Evolutionary conservation across 495 filamentous ascomycete genomes (phyloP), one percentile per base, ranked within the genome.

Genomic region (Penicillium bovifimosum): DNA sequence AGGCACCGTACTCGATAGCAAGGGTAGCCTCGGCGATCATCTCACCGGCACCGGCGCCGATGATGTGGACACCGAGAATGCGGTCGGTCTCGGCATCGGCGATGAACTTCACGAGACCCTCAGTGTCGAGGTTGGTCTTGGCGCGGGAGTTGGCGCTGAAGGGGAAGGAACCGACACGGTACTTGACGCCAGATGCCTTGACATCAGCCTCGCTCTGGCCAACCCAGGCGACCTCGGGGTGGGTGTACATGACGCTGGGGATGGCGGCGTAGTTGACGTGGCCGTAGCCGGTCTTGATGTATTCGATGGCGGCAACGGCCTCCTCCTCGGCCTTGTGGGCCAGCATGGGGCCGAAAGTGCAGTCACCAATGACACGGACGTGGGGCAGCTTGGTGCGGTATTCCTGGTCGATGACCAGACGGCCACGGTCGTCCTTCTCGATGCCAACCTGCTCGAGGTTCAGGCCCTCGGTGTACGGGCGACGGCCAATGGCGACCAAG

Each of bases 311-410:
- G 10, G 93, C 93, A 42, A 96, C 91, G 48, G 78, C 93, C 77
- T 98, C 93, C 77, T 98, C 93, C 76, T 98, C 93, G 36, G 95
- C 93, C 81, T 98, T 98, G 81, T 98, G 93, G 44, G 93, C 93
- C 63, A 98, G 85, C 93, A 98, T 98, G 61, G 93, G 95, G 14
- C 93, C 93, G 74, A 97, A 98, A 14, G 93, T 98, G 69, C 83
- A 88, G 73, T 98, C 93, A 63, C 93, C 93, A 58, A 98, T 86
- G 65, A 91, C 91, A 57, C 93, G 91, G 71, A 98, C 96, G 76
- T 98, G 95, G 10, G 90, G 86, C 47, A 92, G 70, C 78, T 96
- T 96, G 64, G 93, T 97, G 75, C 93, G 90, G 80, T 95, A 98
- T 76, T 98, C 90, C 64, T 89, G 86, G 80, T 98, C 93, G 70